A percentile compares a stretch with the other conserved stretches of the same genome.
Evolutionary conservation across 495 filamentous ascomycete genomes (phyloP).

Genomic region (Clohesyomyces aquaticus): DNA sequence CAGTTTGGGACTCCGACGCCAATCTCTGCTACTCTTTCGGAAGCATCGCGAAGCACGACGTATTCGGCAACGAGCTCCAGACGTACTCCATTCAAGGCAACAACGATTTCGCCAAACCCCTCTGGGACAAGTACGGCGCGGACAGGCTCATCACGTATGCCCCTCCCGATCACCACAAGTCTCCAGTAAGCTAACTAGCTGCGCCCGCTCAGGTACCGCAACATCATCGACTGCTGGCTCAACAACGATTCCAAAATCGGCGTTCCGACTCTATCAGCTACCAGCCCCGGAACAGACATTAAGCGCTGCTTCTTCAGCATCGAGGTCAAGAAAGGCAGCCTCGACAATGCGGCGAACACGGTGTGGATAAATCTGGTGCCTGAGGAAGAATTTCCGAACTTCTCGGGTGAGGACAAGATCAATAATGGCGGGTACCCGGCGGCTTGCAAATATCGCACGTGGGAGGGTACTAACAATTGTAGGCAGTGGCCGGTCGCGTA

Average conservation of each 20-base stretch:
- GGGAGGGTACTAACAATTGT: neutral
- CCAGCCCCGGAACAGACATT: constrained; percentile 5
- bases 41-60: constrained; percentile 2
- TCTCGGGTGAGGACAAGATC: constrained; percentile 7
- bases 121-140: constrained; percentile 10
- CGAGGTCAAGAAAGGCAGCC: constrained; percentile 8
- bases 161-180: neutral
- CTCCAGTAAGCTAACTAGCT: neutral
- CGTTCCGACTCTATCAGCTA: constrained; percentile 1
- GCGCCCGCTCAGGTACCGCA: constrained; percentile 5
- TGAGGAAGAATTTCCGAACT: constrained; percentile 6
- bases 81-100: constrained; percentile 2
- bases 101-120: constrained; percentile 2
- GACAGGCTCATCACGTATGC: neutral
- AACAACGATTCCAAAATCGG: constrained; percentile 10
- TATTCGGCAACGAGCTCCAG: constrained; percentile 2
- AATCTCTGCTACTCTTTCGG: constrained; percentile 9
- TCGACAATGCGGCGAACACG: constrained; percentile 3
- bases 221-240: constrained; percentile 11
- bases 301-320: constrained; percentile 9
- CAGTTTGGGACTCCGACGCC: constrained; percentile 1
- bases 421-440: constrained; percentile 2
- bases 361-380: constrained; percentile 1
- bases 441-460: constrained; percentile 1
- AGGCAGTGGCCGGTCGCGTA: neutral